These are phyloP conservation scores for Chlamydomonas reinhardtii DNA, from an alignment of 163 green algal genomes.

Conservation along the genomic window DNA sequence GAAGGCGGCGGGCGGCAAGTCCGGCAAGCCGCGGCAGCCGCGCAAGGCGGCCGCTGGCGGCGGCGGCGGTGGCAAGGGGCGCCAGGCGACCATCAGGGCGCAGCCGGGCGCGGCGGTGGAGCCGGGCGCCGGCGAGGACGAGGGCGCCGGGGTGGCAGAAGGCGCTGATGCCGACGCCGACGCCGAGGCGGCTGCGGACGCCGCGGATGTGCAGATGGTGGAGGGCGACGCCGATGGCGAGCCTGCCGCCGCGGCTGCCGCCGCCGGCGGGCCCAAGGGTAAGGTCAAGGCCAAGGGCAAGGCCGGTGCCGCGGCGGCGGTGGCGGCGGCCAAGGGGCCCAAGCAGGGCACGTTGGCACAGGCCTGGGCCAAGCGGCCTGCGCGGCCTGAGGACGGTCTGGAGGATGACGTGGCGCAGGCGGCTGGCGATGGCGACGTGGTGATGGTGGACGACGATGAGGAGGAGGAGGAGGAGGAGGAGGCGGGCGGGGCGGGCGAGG, in stretches of 20 bases:
- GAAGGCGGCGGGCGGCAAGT: neutral
- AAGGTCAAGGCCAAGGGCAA: neutral
- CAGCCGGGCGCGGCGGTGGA: neutral
- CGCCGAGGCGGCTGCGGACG: neutral
- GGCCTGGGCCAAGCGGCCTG: conserved; percentile 24
- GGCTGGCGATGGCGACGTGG: neutral
- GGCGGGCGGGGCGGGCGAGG: neutral
- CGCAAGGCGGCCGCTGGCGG: neutral
- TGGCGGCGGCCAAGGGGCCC: neutral
- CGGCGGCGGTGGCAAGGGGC: neutral
- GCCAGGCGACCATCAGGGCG: neutral
- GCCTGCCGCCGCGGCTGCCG: neutral
- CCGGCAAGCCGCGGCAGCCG: neutral
- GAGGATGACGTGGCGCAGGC: neutral
- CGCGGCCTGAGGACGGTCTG: neutral
- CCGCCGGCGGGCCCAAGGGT: too few relatives aligned
- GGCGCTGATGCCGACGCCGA: neutral
- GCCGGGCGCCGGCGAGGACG: neutral
- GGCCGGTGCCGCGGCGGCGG: neutral
- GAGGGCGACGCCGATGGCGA: neutral
- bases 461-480: conserved; percentile 6
- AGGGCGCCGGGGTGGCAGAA: neutral
- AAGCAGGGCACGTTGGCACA: conserved; percentile 13
- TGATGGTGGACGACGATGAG: conserved; percentile 11
- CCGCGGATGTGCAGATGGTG: conserved; percentile 13